These are phyloP conservation scores for Mycotypha africana DNA, from an alignment of 371 early-diverging fungal species.

Conservation along the genomic window DNA sequence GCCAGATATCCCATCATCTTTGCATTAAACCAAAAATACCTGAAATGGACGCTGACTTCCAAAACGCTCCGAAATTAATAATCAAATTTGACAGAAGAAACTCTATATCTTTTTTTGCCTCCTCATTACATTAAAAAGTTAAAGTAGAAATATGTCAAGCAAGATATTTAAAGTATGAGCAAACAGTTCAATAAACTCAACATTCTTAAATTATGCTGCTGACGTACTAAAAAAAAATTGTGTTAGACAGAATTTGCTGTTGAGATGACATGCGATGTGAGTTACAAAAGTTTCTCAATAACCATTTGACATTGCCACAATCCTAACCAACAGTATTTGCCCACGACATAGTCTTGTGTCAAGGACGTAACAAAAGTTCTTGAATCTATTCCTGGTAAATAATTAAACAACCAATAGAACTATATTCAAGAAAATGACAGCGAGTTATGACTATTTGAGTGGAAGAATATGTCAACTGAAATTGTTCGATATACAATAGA, in stretches of 20 bases:
- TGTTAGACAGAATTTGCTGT: constrained; percentile 76
- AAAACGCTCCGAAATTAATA: no score
- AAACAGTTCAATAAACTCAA: no score
- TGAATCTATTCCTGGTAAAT: constrained; percentile 44
- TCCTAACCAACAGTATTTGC: background rate
- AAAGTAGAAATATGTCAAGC: no score
- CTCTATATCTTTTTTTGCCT: no score
- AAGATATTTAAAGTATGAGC: no score
- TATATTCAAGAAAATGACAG: background rate
- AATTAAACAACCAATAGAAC: background rate
- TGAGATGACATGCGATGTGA: constrained; percentile 70
- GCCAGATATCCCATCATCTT: no score
- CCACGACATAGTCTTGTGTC: constrained; percentile 47
- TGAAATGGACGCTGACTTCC: no score
- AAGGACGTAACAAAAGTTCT: constrained; percentile 57
- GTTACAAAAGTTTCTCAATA: background rate
- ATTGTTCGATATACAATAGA: constrained; percentile 17
- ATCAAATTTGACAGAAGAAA: no score
- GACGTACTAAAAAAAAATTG: no score
- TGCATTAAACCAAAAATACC: no score
- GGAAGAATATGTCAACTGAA: background rate
- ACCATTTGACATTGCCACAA: background rate
- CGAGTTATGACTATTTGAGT: background rate
- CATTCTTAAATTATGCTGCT: no score
- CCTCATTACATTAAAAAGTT: no score